phyloP scores from a whole-genome alignment of 2,329 filamentous ascomycete species.

The Claviceps citrina region DNA sequence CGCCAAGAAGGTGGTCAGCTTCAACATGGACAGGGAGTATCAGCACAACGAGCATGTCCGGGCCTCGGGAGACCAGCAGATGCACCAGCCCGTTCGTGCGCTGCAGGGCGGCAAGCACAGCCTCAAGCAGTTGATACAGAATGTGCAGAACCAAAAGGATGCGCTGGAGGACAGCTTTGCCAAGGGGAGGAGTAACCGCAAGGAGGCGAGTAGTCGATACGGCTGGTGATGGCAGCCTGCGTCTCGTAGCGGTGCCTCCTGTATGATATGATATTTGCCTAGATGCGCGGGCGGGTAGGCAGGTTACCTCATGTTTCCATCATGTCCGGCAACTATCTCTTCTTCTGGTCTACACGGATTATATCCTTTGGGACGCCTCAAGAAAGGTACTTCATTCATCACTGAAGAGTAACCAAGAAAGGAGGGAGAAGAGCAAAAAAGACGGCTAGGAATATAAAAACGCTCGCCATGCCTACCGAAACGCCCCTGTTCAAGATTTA shows the following conservation, averaged over 20 bases:
- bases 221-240: slow-evolving; percentile 41
- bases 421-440: no score
- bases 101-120: slow-evolving; percentile 74
- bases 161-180: slow-evolving; percentile 88
- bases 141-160: slow-evolving; percentile 67
- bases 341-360: no score
- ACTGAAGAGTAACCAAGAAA: no score
- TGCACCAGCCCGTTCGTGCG: slow-evolving; percentile 73
- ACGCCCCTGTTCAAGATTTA: no score
- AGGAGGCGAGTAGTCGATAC: slow-evolving; percentile 68
- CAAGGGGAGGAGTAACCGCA: slow-evolving; percentile 60
- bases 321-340: no score
- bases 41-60: slow-evolving; percentile 65
- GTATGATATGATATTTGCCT: no score
- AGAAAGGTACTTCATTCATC: no score
- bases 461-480: no score
- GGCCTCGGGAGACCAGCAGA: slow-evolving; percentile 51
- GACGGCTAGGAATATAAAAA: no score
- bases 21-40: slow-evolving; percentile 83
- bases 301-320: no score
- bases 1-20: slow-evolving; percentile 55
- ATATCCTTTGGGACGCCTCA: no score
- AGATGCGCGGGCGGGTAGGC: no score
- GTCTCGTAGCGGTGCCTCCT: not conserved
- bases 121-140: slow-evolving; percentile 72